Conservation (phyloP, 2,329 filamentous ascomycete species). For the Aspergillus transmontanensis region DNA sequence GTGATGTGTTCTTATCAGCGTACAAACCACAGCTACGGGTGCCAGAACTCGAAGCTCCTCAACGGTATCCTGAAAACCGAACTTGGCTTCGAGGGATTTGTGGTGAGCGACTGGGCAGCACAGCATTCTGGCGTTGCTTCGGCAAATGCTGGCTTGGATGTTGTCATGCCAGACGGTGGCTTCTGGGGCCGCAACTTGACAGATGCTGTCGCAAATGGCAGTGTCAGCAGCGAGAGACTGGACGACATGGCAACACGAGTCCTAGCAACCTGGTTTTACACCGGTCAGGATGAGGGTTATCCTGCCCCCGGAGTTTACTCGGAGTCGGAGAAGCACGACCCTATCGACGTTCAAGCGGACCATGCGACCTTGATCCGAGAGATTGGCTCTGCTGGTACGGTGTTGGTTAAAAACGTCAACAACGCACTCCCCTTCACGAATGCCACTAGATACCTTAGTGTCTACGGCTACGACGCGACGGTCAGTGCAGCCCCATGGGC, state of each 20-base stretch:
- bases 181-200: slow-evolving; percentile 4
- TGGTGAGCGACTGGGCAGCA: slow-evolving; percentile 16
- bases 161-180: slow-evolving; percentile 23
- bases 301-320: neutral
- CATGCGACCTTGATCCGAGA: neutral
- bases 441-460: neutral
- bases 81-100: slow-evolving; percentile 18
- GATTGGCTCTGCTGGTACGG: neutral
- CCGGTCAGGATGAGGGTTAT: neutral
- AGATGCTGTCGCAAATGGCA: slow-evolving; percentile 14
- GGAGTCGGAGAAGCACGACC: neutral
- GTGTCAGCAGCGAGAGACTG: slow-evolving; percentile 5
- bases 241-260: slow-evolving; percentile 19
- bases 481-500: neutral
- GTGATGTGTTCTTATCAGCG: slow-evolving; percentile 22
- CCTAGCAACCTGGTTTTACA: slow-evolving; percentile 14
- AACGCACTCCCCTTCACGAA: neutral
- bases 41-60: slow-evolving; percentile 16
- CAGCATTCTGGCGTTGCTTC: slow-evolving; percentile 52
- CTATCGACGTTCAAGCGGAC: neutral
- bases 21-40: slow-evolving; percentile 10
- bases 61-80: slow-evolving; percentile 15
- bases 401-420: neutral
- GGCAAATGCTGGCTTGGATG: slow-evolving; percentile 29
- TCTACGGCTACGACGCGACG: neutral